Evolutionary conservation across 805 yeast genomes (phyloP), one percentile per base, ranked within the genome.

Genomic region (Hanseniaspora mollemarum): DNA sequence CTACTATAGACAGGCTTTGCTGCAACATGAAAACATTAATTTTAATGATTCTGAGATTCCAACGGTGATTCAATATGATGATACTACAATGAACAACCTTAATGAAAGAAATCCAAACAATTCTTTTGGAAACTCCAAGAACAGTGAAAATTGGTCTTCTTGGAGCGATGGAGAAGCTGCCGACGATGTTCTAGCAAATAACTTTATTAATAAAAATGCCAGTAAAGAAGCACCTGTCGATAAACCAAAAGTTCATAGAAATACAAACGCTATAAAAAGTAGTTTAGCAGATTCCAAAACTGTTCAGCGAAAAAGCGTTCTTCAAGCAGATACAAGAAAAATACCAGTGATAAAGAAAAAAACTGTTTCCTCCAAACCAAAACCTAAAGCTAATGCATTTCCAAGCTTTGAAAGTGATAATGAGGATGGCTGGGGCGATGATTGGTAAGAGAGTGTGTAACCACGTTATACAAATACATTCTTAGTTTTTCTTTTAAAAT

Each of bases 361-460:
- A n/a, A n/a, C n/a, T n/a, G n/a, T n/a, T n/a, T n/a, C n/a, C n/a
- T n/a, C 26, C 49, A 4, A 53, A 39, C 19, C 18, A n/a, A n/a
- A 49, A 37, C 22, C 25, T 41, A 19, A 24, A 29, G 28, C 32
- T 54, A 53, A 4, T 49, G 53, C 16, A 53, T 43, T 43, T 29
- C 44, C 49, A 10, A 38, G 33, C 7, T 50, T 50, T 28, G 38
- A 37, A 18, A 39, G 33, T 18, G 48, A 39, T 25, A 25, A 39
- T 15, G 62, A 57, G 24, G 63, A 59, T 40, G 59, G 55, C 6
- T 60, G 63, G 63, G 62, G 56, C 12, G 57, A 56, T 24, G 61
- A 55, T 5, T 60, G 63, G 63, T 60, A 41, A 50, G 29, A 21
- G 7, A 25, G 12, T 28, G 16, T 26, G 26, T 29, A 15, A 15